Evolutionary conservation across 2,329 filamentous ascomycete genomes (phyloP), one percentile per base, ranked within the genome.

Genomic region (Cercospora sesami): DNA sequence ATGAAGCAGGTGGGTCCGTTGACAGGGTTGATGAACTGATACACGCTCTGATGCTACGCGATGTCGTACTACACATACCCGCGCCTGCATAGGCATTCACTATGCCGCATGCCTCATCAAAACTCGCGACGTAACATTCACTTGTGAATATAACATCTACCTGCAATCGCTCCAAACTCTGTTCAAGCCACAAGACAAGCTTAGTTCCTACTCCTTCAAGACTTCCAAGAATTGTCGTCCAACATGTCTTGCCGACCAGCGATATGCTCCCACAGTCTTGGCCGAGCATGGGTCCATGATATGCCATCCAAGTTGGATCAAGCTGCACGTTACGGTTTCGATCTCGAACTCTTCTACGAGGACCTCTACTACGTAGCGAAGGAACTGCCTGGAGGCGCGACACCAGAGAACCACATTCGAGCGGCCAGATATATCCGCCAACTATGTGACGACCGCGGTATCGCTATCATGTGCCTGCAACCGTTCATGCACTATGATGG

Each of bases 401-500:
- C 78, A 2, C 73, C 79, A 14, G 83, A 83, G 71, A 83, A 89
- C 45, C 75, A 76, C 14, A 73, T 91, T 21, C 75, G 81, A 5
- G 90, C 90, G 1, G 89, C 91, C 28, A 76, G 79, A 3, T 79
- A 84, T 60, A 85, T 91, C 67, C 83, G 82, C 28, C 75, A 79
- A 0, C 82, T 92, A 53, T 91, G 89, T 78, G 78, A 82, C 26
- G 80, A 82, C 2, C 83, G 87, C 28, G 78, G 77, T 33, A 83
- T 92, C 23, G 74, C 81, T 9, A 86, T 92, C 72, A 83, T 92
- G 72, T 89, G 87, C 69, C 83, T 94, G 0, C 91, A 93, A 75
- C 92, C 92, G 0, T 94, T 94, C 77, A 86, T 87, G 81, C 87
- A 92, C 79, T 93, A 91, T 79, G 92, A 94, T 72, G 92, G 91